These are phyloP conservation scores for Ajuga reptans DNA, from an alignment of 305 asterid genomes.

Conservation along the genomic window DNA sequence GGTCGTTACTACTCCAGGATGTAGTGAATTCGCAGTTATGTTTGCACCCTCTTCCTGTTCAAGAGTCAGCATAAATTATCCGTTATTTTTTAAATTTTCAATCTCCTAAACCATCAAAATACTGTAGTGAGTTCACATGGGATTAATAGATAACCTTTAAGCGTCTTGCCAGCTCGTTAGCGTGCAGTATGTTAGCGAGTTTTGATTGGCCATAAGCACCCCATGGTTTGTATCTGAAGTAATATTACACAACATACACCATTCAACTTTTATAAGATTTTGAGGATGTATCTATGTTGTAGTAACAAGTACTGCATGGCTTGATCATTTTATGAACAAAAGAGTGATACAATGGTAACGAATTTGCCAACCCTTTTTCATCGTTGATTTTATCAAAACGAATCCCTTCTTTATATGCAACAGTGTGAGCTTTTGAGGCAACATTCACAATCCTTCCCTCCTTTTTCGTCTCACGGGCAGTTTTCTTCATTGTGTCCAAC, in stretches of 20 bases:
- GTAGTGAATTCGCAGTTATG: slow-evolving; percentile 73
- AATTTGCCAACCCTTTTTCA: slow-evolving; percentile 39
- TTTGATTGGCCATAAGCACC: slow-evolving; percentile 70
- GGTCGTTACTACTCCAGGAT: slow-evolving; percentile 68
- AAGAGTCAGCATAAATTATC: not conserved
- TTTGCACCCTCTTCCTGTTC: slow-evolving; percentile 66
- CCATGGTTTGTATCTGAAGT: slow-evolving; percentile 41
- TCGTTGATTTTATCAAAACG: slow-evolving; percentile 56
- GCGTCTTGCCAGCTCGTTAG: slow-evolving; percentile 52
- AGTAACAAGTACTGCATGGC: no score
- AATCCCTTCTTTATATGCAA: slow-evolving; percentile 55
- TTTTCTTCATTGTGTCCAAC: slow-evolving; percentile 68
- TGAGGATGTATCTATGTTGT: no score
- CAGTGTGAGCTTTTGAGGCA: slow-evolving; percentile 56
- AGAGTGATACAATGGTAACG: no score
- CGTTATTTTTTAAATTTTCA: no score
- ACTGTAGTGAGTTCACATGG: no score
- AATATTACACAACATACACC: not conserved
- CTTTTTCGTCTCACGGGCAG: slow-evolving; percentile 43
- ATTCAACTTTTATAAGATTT: not conserved
- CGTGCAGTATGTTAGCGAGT: slow-evolving; percentile 58
- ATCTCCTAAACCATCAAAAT: no score
- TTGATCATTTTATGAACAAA: no score
- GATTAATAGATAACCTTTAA: slow-evolving; percentile 35
- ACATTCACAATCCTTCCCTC: slow-evolving; percentile 84